phyloP scores from a whole-genome alignment of 2,329 filamentous ascomycete genomes.

The Basipetospora chlamydospora region DNA sequence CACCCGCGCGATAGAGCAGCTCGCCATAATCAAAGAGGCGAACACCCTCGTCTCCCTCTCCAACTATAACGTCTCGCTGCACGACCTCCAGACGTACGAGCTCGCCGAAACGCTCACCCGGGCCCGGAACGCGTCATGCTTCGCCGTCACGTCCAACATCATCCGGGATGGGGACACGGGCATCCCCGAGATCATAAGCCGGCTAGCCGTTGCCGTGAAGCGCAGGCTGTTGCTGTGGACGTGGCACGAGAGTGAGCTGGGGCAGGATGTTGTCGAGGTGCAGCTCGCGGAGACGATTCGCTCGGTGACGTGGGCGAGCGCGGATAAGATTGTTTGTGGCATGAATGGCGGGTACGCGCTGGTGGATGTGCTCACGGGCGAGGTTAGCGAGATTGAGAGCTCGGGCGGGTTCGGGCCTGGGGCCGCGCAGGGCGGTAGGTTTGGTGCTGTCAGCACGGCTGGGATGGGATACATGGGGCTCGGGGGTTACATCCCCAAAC shows the following conservation, averaged over 20 bases:
- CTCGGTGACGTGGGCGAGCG: constrained; percentile 80
- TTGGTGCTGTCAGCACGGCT: constrained; percentile 68
- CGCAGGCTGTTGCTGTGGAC: constrained; percentile 79
- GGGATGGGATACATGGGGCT: constrained; percentile 97
- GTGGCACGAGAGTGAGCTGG: constrained; percentile 90
- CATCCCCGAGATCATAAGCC: constrained; percentile 84
- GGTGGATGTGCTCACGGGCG: constrained; percentile 64
- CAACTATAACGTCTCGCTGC: constrained; percentile 75
- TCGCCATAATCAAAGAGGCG: constrained; percentile 90
- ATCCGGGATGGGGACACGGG: constrained; percentile 76
- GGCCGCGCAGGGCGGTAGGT: constrained; percentile 51
- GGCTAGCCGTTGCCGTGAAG: constrained; percentile 86
- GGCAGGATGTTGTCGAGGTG: constrained; percentile 59
- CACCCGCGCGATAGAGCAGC: constrained; percentile 74
- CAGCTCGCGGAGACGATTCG: constrained; percentile 71
- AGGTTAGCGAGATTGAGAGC: constrained; percentile 64
- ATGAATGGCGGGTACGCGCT: constrained; percentile 86
- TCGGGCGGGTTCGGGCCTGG: constrained; percentile 54
- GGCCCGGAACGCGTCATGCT: constrained; percentile 78
- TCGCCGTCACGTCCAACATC: constrained; percentile 91
- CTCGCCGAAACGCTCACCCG: constrained; percentile 64
- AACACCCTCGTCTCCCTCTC: constrained; percentile 83
- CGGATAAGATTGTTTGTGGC: constrained; percentile 74
- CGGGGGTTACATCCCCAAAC: constrained; percentile 80
- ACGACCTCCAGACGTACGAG: constrained; percentile 76